Evolutionary conservation across 2,329 filamentous ascomycete genomes (phyloP).

Genomic region (Teratosphaeria gauchensis): DNA sequence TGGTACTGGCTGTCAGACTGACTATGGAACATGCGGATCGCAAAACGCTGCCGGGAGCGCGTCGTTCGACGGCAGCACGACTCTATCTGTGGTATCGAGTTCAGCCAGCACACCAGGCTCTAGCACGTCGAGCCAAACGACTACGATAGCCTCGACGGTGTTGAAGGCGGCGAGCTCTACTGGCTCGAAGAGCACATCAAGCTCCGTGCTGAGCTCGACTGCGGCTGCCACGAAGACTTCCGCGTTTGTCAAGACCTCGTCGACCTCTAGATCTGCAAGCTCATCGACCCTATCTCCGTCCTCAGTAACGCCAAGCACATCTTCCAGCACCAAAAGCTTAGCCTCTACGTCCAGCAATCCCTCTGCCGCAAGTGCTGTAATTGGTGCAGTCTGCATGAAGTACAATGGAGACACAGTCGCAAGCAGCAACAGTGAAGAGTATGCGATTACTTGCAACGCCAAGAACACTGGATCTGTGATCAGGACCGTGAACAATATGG

Average conservation of each 20-base stretch:
- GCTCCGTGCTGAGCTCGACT: background rate
- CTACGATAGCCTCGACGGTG: background rate
- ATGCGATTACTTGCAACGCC: background rate
- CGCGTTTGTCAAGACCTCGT: background rate
- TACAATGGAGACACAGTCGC: background rate
- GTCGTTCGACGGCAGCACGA: background rate
- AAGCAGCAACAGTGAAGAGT: background rate
- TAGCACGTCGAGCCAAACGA: background rate
- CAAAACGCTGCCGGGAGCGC: background rate
- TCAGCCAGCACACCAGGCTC: background rate
- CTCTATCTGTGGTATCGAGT: background rate
- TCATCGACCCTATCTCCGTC: background rate
- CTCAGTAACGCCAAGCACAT: no score
- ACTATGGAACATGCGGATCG: background rate
- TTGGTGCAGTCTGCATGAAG: background rate
- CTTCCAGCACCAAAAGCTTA: background rate
- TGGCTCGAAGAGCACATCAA: background rate
- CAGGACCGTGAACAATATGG: background rate
- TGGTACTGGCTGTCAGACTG: background rate
- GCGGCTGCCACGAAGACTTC: background rate
- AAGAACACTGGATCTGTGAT: background rate
- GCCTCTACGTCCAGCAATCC: background rate
- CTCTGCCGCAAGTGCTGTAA: background rate
- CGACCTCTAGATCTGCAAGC: background rate
- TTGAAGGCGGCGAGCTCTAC: background rate